Base-by-base conservation (phyloP, 2,329 filamentous ascomycete genomes). In the Fusarium palustre region DNA sequence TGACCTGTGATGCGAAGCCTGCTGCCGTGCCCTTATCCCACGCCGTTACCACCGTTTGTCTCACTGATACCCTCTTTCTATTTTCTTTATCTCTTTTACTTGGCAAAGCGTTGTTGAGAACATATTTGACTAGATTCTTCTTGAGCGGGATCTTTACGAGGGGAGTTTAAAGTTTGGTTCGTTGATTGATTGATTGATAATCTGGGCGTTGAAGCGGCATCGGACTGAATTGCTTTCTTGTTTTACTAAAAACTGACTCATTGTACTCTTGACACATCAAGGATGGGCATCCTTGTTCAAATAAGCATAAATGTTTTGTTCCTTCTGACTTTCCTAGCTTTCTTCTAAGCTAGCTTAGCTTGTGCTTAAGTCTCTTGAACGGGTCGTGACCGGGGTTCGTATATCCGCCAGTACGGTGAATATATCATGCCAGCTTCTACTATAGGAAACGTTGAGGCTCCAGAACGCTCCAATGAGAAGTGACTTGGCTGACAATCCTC, bases 1-100 rank as follows among this genome's bases (percentile, higher is more conserved):
- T 38, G 72, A 68, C 30, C 66, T 80, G 56, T 75, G 60, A 67
- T 52, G 33, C 53, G 34, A 49, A 41, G 47, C 52, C 49, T 52
- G 42, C 54, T 60, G 48, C 52, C 61, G 46, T 66, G 31, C 42
- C 42, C 46, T 47, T 66, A 59, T 10, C 28, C 41, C 33, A 49
- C 66, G 34, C 33, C 34, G 30, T 55, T 52, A 28, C 18, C 34
- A 39, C 31, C 62, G 36, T 45, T 47, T 66, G 33, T 60, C 49
- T 54, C 63, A 68, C 67, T 65, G 67, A 70, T 70, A 68, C 63
- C 67, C 47, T 70, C 67, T 45, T 63, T 65, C 55, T 45, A 45
- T 42, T 42, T 50, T 43, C 34, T 47, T 18, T 45, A 13, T 20
- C 24, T 11, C 11, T 65, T 60, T 31, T 59, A 54, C 38, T 41